Evolutionary conservation across 345 rosid genomes (phyloP).

Genomic region (Lepidium aucheri): DNA sequence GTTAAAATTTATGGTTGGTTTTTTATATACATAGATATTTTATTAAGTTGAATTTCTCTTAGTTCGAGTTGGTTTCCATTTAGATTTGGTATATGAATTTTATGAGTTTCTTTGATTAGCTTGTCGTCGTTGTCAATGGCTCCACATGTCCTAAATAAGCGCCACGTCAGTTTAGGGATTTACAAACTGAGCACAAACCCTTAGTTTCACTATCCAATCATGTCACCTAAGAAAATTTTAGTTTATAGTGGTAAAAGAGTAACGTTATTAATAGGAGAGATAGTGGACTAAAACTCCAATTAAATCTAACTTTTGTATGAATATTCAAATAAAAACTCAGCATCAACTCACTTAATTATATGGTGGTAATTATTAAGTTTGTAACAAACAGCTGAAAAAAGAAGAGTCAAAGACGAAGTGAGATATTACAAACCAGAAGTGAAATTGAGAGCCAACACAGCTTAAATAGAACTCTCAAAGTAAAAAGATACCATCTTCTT

Average conservation of each 20-base stretch:
- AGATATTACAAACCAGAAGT: conserved; percentile 1
- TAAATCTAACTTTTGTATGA: neutral
- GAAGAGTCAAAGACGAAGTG: conserved; percentile 1
- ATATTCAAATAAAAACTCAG: neutral
- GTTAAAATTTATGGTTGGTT: too few relatives aligned
- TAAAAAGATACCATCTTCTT: neutral
- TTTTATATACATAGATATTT: too few relatives aligned
- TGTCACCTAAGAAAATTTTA: neutral
- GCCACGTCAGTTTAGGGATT: neutral
- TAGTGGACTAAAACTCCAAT: neutral
- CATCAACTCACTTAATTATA: neutral
- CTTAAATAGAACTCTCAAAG: neutral
- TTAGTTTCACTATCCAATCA: neutral
- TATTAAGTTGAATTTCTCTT: too few relatives aligned
- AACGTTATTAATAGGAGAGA: neutral
- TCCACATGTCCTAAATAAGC: neutral
- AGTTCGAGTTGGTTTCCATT: too few relatives aligned
- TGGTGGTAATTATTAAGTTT: neutral
- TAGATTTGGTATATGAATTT: too few relatives aligned
- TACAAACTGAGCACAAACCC: neutral
- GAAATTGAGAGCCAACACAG: conserved; percentile 12
- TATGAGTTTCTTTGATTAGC: too few relatives aligned
- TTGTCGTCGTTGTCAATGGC: too few relatives aligned
- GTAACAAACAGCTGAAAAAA: neutral
- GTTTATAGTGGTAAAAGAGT: neutral